Evolutionary conservation across 345 rosid genomes (phyloP).

Genomic region (Citrus unshiu): DNA sequence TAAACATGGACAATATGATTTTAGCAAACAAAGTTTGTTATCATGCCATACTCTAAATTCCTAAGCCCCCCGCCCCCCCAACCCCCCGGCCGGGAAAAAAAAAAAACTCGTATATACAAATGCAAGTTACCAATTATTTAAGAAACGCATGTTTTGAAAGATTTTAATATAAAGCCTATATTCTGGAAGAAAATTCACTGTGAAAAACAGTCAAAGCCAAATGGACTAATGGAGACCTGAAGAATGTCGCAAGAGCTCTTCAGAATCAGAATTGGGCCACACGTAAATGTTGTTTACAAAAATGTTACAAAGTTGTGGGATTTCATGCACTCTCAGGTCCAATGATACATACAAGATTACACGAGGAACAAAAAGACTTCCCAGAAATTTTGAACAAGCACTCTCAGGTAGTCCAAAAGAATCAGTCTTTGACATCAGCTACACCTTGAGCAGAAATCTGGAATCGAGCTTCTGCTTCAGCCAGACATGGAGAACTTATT

Average conservation of each 20-base stretch:
- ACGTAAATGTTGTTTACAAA: neutral
- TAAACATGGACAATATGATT: no score
- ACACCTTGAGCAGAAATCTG: slow-evolving; percentile 87
- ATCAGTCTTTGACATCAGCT: slow-evolving; percentile 77
- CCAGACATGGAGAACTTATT: slow-evolving; percentile 91
- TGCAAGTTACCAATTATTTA: neutral
- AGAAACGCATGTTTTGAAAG: no score
- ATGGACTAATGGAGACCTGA: neutral
- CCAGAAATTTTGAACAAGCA: neutral
- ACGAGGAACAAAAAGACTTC: neutral
- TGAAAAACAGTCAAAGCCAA: neutral
- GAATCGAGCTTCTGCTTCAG: slow-evolving; percentile 93
- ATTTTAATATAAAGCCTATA: no score
- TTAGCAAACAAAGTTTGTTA: no score
- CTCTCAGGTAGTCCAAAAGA: neutral
- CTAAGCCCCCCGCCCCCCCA: no score
- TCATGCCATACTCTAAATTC: no score
- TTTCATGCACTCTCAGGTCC: neutral
- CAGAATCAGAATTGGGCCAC: neutral
- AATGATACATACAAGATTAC: neutral
- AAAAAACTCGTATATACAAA: no score
- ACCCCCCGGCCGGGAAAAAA: no score
- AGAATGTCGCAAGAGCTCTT: neutral
- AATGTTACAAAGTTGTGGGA: neutral
- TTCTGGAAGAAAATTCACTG: neutral